Percentiles rank a stretch among this genome's conserved stretches.
These are phyloP conservation scores for Saccharum officinarum DNA, from an alignment of 176 grass and related monocot species.

Conservation along the genomic window DNA sequence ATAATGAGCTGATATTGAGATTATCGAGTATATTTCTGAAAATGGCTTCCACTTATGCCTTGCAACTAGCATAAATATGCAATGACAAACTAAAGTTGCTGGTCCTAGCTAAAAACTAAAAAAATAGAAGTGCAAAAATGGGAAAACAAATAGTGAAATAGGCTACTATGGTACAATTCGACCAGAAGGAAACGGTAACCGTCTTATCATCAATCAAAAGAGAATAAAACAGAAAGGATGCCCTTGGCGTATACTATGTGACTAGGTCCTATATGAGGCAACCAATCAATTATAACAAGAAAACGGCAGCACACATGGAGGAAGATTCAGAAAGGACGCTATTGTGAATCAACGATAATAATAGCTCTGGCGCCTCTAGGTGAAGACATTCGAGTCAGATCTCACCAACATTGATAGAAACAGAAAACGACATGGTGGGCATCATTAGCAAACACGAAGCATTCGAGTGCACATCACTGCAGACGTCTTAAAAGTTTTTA, in stretches of 20 bases:
- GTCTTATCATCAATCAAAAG: not conserved
- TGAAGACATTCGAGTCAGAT: constrained; percentile 3
- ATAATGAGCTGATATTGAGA: not conserved
- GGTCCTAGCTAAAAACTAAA: not conserved
- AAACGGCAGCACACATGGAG: not conserved
- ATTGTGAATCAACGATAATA: not conserved
- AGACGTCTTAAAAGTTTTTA: not conserved
- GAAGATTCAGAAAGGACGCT: not conserved
- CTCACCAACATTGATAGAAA: constrained; percentile 26
- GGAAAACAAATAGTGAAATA: not conserved
- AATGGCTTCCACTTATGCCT: not conserved
- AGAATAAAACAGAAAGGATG: constrained; percentile 27
- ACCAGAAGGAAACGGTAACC: not conserved
- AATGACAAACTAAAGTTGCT: not conserved
- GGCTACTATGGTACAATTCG: not conserved
- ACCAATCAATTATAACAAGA: not conserved
- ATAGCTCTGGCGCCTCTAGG: not conserved
- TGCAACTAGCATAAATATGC: not conserved
- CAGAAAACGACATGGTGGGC: not conserved
- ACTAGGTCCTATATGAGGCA: not conserved
- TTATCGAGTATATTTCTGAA: not conserved
- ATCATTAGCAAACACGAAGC: not conserved
- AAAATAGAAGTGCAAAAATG: not conserved
- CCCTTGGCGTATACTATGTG: not conserved
- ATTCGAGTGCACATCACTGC: not conserved